Evolutionary conservation across 2,329 filamentous ascomycete species (phyloP).

Genomic region (Cercospora sp.): DNA sequence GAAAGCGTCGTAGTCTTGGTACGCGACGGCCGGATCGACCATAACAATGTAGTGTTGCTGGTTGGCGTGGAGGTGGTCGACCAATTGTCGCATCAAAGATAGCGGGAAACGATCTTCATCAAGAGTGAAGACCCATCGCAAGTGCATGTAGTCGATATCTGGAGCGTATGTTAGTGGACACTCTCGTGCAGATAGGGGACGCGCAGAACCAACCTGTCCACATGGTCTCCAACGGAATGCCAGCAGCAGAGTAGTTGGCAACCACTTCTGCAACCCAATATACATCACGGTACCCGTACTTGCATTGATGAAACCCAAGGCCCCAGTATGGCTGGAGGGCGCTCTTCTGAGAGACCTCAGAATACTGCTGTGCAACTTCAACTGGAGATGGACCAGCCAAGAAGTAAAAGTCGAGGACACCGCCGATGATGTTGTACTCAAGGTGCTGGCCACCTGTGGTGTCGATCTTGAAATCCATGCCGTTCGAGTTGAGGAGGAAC

Average conservation of each 20-base stretch:
- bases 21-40: constrained; percentile 67
- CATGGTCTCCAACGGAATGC: constrained; percentile 69
- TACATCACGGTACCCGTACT: constrained; percentile 55
- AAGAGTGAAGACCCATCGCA: constrained; percentile 61
- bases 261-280: constrained; percentile 67
- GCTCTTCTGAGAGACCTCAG: constrained; percentile 51
- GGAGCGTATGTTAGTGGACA: constrained; percentile 26
- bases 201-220: constrained; percentile 61
- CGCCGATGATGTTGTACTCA: constrained; percentile 77
- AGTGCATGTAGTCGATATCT: constrained; percentile 42
- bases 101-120: constrained; percentile 66
- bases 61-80: constrained; percentile 53
- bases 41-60: constrained; percentile 57
- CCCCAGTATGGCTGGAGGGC: constrained; percentile 56
- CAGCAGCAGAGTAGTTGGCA: constrained; percentile 62
- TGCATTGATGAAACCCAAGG: constrained; percentile 55
- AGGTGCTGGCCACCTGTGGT: constrained; percentile 66
- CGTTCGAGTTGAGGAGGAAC: constrained; percentile 70
- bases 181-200: no score
- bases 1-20: constrained; percentile 56
- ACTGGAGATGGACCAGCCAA: constrained; percentile 50
- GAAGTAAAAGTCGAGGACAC: constrained; percentile 67
- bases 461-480: constrained; percentile 74
- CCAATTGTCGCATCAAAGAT: constrained; percentile 62
- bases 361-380: constrained; percentile 52